Percentiles rank a stretch among this genome's conserved stretches.
These are phyloP conservation scores for Botrytis porri DNA, from an alignment of 2,329 filamentous ascomycete genomes.

Conservation along the genomic window DNA sequence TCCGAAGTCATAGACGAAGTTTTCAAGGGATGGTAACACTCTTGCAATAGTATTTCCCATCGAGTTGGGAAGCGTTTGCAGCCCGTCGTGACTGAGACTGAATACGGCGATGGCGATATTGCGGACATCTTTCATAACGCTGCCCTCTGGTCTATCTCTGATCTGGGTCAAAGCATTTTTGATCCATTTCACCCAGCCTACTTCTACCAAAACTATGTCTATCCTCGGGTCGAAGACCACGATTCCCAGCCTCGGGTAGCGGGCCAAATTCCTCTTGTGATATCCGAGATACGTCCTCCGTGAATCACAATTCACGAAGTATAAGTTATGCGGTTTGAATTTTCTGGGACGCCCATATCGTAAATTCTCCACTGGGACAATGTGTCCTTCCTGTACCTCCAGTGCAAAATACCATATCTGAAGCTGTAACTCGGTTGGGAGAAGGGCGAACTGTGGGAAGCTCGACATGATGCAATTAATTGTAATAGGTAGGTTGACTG, in stretches of 20 bases:
- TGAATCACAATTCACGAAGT: slow-evolving; percentile 11
- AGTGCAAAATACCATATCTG: slow-evolving; percentile 5
- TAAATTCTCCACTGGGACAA: neutral
- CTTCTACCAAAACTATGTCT: neutral
- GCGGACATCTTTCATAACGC: slow-evolving; percentile 1
- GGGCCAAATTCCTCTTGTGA: slow-evolving; percentile 1
- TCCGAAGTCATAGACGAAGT: neutral
- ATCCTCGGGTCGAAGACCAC: slow-evolving; percentile 2
- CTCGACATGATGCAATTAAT: neutral
- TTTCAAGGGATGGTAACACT: neutral
- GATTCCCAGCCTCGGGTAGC: neutral
- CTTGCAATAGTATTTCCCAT: neutral
- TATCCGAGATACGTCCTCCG: slow-evolving; percentile 6
- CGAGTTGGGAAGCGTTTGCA: neutral
- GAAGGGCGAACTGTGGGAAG: neutral
- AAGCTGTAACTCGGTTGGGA: neutral
- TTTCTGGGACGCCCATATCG: neutral
- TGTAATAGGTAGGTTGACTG: too few species aligned
- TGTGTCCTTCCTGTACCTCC: neutral
- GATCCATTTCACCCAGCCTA: neutral
- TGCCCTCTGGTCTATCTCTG: neutral
- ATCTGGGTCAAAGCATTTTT: neutral
- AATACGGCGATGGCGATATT: neutral
- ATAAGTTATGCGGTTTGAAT: slow-evolving; percentile 4
- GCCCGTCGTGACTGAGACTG: neutral